Evolutionary conservation across 129 eudicot species (phyloP).

Genomic region (Artemisia annua): DNA sequence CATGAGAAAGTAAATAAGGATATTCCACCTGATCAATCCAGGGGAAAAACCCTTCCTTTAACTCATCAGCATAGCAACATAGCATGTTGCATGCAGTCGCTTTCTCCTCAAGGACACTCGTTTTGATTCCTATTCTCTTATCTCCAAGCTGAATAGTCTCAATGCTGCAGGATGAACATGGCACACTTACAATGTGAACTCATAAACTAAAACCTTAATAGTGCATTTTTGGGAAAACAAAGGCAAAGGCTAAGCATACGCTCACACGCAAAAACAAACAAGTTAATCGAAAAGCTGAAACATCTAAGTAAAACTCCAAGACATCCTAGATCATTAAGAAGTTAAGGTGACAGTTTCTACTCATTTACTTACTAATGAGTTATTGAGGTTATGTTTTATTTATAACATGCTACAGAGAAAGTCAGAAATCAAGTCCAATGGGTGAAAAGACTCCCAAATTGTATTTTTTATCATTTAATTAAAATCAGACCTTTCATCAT

Average conservation of each 20-base stretch:
- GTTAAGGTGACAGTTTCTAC: too few species aligned
- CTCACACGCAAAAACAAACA: not conserved
- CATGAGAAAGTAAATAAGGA: not conserved
- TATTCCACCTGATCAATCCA: constrained; percentile 94
- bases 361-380: too few species aligned
- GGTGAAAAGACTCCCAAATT: too few species aligned
- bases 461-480: not conserved
- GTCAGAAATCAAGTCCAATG: not conserved
- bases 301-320: not conserved
- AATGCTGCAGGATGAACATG: constrained; percentile 55
- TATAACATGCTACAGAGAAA: not conserved
- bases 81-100: constrained; percentile 99
- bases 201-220: not conserved
- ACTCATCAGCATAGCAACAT: constrained; percentile 96
- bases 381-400: too few species aligned
- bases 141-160: constrained; percentile 98
- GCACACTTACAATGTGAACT: not conserved
- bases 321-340: constrained; percentile 13
- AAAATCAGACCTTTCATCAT: constrained; percentile 78
- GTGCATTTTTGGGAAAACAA: not conserved
- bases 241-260: not conserved
- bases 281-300: not conserved
- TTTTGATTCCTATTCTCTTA: constrained; percentile 95
- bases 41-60: constrained; percentile 97
- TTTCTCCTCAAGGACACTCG: constrained; percentile 96